Percentiles rank a stretch among this genome's conserved stretches.
These are phyloP conservation scores for Ilyonectria destructans DNA, from an alignment of 2,329 filamentous ascomycete genomes.

Conservation along the genomic window DNA sequence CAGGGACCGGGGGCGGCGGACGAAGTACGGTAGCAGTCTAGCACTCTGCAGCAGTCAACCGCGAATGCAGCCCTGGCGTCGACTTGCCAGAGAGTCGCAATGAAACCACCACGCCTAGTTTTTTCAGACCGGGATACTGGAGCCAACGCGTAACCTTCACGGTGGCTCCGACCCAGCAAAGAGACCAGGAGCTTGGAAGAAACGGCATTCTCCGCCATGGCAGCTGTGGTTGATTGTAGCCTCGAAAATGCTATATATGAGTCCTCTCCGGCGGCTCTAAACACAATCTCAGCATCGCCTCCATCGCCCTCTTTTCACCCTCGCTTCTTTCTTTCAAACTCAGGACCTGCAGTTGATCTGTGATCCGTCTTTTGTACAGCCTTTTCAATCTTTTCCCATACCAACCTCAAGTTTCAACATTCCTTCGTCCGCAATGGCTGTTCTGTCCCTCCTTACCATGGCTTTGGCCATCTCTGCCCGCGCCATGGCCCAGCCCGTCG, in stretches of 20 bases:
- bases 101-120: slow-evolving; percentile 46
- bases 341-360: slow-evolving; percentile 50
- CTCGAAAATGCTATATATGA: slow-evolving; percentile 42
- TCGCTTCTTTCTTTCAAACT: slow-evolving; percentile 44
- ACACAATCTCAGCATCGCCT: slow-evolving; percentile 34
- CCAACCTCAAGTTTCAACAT: slow-evolving; percentile 26
- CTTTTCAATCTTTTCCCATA: slow-evolving; percentile 33
- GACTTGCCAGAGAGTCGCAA: slow-evolving; percentile 37
- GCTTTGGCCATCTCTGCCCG: slow-evolving; percentile 47
- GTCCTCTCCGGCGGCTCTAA: slow-evolving; percentile 23
- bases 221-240: neutral
- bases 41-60: slow-evolving; percentile 15
- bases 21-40: slow-evolving; percentile 17
- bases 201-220: slow-evolving; percentile 22
- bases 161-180: slow-evolving; percentile 28
- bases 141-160: slow-evolving; percentile 37
- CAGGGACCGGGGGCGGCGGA: slow-evolving; percentile 22
- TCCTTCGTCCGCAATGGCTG: slow-evolving; percentile 44
- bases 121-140: slow-evolving; percentile 38
- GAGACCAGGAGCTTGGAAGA: slow-evolving; percentile 9
- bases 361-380: slow-evolving; percentile 43
- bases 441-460: slow-evolving; percentile 47
- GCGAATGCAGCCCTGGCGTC: slow-evolving; percentile 26
- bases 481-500: slow-evolving; percentile 39
- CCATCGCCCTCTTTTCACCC: slow-evolving; percentile 43